These are phyloP conservation scores for Coemansia umbellata DNA, from an alignment of 192 early-diverging fungal genomes.

Conservation along the genomic window DNA sequence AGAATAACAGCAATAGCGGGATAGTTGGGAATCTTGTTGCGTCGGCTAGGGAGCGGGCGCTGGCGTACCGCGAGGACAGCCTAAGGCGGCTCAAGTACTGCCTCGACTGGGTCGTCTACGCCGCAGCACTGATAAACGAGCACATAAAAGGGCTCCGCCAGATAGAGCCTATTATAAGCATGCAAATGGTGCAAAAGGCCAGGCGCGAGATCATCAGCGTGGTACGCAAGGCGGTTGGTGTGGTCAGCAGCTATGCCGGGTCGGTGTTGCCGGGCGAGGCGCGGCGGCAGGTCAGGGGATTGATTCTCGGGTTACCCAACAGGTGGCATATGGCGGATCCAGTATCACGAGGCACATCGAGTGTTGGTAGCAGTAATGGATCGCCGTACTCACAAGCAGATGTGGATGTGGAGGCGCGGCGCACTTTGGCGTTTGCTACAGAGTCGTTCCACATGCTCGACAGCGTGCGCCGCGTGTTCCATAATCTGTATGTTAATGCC, in stretches of 20 bases:
- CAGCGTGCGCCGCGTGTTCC: constrained; percentile 28
- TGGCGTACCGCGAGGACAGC: constrained; percentile 84
- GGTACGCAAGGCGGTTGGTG: constrained; percentile 79
- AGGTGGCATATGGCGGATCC: constrained; percentile 55
- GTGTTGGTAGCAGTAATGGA: constrained; percentile 1
- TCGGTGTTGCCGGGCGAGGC: constrained; percentile 80
- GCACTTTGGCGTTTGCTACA: constrained; percentile 39
- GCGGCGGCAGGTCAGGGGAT: constrained; percentile 68
- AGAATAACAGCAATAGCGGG: not conserved
- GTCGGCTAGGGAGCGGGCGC: constrained; percentile 51
- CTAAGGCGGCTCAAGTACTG: constrained; percentile 86
- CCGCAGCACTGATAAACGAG: constrained; percentile 65
- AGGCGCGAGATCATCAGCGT: constrained; percentile 83
- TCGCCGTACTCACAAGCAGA: constrained; percentile 10
- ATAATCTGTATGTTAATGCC: constrained; percentile 26
- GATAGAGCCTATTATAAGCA: not conserved
- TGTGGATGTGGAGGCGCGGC: constrained; percentile 33
- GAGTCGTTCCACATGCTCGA: constrained; percentile 50
- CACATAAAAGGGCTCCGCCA: constrained; percentile 61
- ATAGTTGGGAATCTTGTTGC: constrained; percentile 31
- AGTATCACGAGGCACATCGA: constrained; percentile 9
- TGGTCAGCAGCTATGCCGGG: constrained; percentile 83
- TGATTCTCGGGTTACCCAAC: constrained; percentile 78
- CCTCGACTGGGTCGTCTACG: constrained; percentile 83
- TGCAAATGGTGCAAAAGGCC: constrained; percentile 39